phyloP scores from a whole-genome alignment of 306 rosid species.

The Quercus aquifolioides region DNA sequence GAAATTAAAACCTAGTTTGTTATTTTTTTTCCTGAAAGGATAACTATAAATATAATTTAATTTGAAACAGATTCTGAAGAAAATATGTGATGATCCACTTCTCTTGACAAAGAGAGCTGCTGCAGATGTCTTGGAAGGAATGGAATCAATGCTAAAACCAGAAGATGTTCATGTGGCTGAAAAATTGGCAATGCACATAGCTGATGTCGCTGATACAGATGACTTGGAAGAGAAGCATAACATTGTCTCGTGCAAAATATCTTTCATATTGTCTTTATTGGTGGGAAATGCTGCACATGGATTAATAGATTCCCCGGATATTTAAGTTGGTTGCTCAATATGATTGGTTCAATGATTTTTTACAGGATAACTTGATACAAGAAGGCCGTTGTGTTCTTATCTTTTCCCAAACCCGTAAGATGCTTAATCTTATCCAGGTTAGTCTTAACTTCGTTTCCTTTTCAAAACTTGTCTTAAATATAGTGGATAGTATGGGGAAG shows the following conservation, averaged over 20 bases:
- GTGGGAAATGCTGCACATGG: slow-evolving; percentile 34
- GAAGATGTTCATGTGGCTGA: slow-evolving; percentile 67
- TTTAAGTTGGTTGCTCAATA: slow-evolving; percentile 9
- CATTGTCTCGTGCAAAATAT: slow-evolving; percentile 74
- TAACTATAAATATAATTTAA: slow-evolving; percentile 13
- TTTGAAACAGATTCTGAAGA: slow-evolving; percentile 69
- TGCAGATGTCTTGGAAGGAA: slow-evolving; percentile 84
- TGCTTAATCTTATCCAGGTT: slow-evolving; percentile 95
- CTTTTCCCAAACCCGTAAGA: slow-evolving; percentile 94
- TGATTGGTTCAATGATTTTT: slow-evolving; percentile 9
- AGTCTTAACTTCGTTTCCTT: slow-evolving; percentile 4
- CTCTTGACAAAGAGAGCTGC: slow-evolving; percentile 90
- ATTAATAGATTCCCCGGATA: slow-evolving; percentile 4
- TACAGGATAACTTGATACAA: slow-evolving; percentile 64
- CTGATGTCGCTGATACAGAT: slow-evolving; percentile 66
- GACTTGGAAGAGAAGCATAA: slow-evolving; percentile 54
- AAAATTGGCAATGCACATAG: slow-evolving; percentile 72
- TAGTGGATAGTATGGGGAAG: background rate
- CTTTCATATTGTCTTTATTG: slow-evolving; percentile 79
- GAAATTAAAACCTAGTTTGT: background rate
- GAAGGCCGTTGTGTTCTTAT: slow-evolving; percentile 82
- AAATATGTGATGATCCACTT: slow-evolving; percentile 92
- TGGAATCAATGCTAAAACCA: slow-evolving; percentile 68
- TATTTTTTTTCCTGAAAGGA: background rate
- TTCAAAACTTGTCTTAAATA: background rate